These are phyloP conservation scores for Hypericum androsaemum DNA, from an alignment of 345 rosid genomes.

Conservation along the genomic window DNA sequence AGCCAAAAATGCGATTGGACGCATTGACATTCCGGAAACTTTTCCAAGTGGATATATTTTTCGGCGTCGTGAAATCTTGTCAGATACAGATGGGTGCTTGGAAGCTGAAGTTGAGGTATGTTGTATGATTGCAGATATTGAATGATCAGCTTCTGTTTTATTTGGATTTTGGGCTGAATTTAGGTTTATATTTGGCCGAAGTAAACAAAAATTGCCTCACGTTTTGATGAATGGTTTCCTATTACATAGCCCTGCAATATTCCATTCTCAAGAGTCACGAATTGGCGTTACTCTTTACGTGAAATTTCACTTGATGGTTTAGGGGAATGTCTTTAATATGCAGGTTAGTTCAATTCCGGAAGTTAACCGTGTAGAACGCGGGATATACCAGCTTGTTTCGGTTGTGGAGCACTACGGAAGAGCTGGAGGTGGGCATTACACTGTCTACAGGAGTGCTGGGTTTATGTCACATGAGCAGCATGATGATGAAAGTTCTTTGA, in stretches of 20 bases:
- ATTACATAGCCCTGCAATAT: too few species aligned
- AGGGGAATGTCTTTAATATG: too few species aligned
- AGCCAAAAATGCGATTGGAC: slow-evolving; percentile 10
- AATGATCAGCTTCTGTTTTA: too few species aligned
- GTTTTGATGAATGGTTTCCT: too few species aligned
- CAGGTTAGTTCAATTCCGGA: slow-evolving; percentile 14
- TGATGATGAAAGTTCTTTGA: slow-evolving; percentile 7
- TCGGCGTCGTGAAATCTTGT: slow-evolving; percentile 6
- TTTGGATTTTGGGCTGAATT: too few species aligned
- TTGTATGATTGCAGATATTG: neutral
- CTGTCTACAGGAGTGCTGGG: slow-evolving; percentile 52
- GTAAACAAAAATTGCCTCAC: too few species aligned
- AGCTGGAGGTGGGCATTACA: slow-evolving; percentile 75
- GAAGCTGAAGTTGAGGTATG: slow-evolving; percentile 28
- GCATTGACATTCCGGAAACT: slow-evolving; percentile 1
- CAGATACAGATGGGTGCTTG: slow-evolving; percentile 6
- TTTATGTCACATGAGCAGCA: slow-evolving; percentile 13
- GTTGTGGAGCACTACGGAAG: slow-evolving; percentile 83
- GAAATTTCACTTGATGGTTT: too few species aligned
- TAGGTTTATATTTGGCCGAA: too few species aligned
- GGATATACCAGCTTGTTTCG: slow-evolving; percentile 47
- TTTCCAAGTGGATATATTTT: slow-evolving; percentile 12
- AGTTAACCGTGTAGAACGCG: slow-evolving; percentile 18
- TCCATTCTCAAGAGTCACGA: too few species aligned
- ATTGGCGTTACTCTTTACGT: too few species aligned